Base-by-base conservation (phyloP, 2,329 filamentous ascomycete species). In the Scytalidium lignicola region DNA sequence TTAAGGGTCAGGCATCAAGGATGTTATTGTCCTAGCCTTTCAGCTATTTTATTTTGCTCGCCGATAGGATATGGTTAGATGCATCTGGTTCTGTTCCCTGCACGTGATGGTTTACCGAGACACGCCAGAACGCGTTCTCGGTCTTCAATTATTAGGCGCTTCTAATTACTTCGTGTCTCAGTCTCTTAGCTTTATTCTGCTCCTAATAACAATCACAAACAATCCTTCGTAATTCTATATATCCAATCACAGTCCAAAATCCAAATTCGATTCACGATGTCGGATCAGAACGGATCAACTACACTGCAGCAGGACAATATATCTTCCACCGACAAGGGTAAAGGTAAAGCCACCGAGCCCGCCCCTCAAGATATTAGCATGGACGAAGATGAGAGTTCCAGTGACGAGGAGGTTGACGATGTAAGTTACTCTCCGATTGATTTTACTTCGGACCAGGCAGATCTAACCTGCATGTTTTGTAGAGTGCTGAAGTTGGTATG, bases 291-390 rank as follows among this genome's bases (percentile, higher is more conserved):
- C 61, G 62, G 70, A 63, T 64, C 74, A 60, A 63, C 64, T 52
- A 54, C 61, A 46, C 65, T 67, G 54, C 65, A 62, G 56, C 60
- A 65, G 60, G 64, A 63, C 44, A 48, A 53, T 32, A 54, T 52
- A 41, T 48, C 67, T 54, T 66, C 78, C 55, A 67, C 74, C 62
- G 72, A 75, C 68, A 95, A 95, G 79, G 89, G 88, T 71, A 96
- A 96, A 78, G 90, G 90, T 74, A 96, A 96, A 77, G 84, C 80
- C 39, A 78, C 50, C 53, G 65, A 70, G 46, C 68, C 69, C 47
- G 68, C 68, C 48, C 70, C 69, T 40, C 73, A 82, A 57, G 82
- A 86, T 59, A 71, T 81, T 63, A 76, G 77, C 64, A 87, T 90
- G 80, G 86, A 85, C 41, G 86, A 90, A 60, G 86, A 86, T 26